Conservation (phyloP, 768 basidiomycete species). For the Panaeolus papilionaceus region DNA sequence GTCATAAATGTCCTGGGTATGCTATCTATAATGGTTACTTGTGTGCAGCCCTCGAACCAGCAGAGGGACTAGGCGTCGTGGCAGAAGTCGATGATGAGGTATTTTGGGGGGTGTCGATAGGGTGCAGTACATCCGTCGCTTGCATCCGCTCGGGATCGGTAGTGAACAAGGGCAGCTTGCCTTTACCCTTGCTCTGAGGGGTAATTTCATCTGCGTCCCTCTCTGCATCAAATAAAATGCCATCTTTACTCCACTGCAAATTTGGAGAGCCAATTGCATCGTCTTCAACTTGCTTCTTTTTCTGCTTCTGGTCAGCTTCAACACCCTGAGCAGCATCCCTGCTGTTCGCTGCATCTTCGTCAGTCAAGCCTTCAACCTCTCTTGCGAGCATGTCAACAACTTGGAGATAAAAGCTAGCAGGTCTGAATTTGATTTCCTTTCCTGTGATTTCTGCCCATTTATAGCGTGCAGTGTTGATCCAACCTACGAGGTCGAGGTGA, state of each 20-base stretch:
- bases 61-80: background rate
- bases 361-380: constrained; percentile 66
- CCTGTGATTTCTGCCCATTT: constrained; percentile 91
- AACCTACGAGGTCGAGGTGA: constrained; percentile 92
- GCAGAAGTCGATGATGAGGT: too few species aligned
- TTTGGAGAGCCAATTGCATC: constrained; percentile 8
- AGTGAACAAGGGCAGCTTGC: background rate
- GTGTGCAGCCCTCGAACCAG: too few species aligned
- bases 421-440: constrained; percentile 89
- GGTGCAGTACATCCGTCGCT: background rate
- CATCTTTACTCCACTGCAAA: constrained; percentile 1
- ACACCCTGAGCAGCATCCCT: background rate
- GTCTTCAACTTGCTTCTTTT: background rate
- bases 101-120: too few species aligned
- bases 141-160: background rate
- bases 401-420: constrained; percentile 89
- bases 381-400: constrained; percentile 80
- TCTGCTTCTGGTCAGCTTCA: background rate
- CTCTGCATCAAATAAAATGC: constrained; percentile 6
- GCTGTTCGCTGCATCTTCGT: constrained; percentile 16
- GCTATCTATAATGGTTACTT: background rate
- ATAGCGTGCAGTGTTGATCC: constrained; percentile 90
- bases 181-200: background rate
- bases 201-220: background rate
- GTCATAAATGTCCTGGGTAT: background rate